Evolutionary conservation across 2,329 filamentous ascomycete genomes (phyloP).

Genomic region (Pseudogymnoascus sp.): DNA sequence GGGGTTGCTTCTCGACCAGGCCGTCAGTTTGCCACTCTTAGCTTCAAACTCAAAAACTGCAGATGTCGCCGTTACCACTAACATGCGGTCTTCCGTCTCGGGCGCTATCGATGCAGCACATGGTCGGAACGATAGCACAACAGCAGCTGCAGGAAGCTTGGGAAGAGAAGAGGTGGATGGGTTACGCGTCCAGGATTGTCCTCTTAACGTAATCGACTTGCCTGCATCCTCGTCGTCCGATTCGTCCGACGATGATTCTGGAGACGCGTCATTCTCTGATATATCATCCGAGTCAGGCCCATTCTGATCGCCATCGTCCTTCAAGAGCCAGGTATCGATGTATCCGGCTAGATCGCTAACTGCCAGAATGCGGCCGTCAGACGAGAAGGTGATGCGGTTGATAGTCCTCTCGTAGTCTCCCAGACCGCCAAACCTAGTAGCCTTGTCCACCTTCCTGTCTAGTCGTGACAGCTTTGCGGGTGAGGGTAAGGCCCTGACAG

Average conservation of each 20-base stretch:
- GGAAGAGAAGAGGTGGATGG: conserved; percentile 61
- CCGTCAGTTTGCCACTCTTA: conserved; percentile 63
- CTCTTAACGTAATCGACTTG: conserved; percentile 40
- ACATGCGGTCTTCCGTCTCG: conserved; percentile 42
- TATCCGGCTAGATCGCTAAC: conserved; percentile 75
- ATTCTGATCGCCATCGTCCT: conserved; percentile 29
- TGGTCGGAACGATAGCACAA: conserved; percentile 59
- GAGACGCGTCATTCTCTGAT: conserved; percentile 27
- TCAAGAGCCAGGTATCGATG: conserved; percentile 75
- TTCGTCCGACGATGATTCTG: conserved; percentile 34
- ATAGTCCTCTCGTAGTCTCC: conserved; percentile 72
- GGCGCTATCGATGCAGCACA: conserved; percentile 27
- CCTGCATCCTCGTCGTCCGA: conserved; percentile 38
- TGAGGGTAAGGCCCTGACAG: conserved; percentile 34
- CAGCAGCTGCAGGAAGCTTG: conserved; percentile 54
- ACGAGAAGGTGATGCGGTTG: conserved; percentile 66
- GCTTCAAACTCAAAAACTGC: conserved; percentile 74
- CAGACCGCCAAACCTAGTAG: conserved; percentile 53
- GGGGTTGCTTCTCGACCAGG: conserved; percentile 81
- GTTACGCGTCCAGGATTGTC: conserved; percentile 67
- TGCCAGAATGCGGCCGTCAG: conserved; percentile 70
- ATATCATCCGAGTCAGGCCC: conserved; percentile 21
- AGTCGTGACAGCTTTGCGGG: conserved; percentile 44
- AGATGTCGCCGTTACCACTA: conserved; percentile 54
- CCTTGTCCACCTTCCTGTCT: conserved; percentile 44